Base-by-base conservation (phyloP, 306 rosid genomes). In the Ceratonia siliqua region DNA sequence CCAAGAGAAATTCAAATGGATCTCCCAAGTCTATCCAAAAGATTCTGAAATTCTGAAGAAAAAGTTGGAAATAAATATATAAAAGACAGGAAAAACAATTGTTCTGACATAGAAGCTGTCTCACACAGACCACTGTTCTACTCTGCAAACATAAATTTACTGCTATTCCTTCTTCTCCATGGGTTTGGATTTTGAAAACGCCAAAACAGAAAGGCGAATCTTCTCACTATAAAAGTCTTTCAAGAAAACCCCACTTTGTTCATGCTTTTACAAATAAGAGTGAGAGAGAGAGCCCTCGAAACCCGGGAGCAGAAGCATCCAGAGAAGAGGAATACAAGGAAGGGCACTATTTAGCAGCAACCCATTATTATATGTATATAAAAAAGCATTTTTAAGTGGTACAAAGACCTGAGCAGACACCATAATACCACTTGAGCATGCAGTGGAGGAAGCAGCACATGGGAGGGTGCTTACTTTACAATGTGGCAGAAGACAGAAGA, bases 231-330 rank as follows among this genome's bases (percentile, higher is more conserved):
- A 61, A 17, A 75, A 82, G 77, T 67, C 65, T 73, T 32, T 68
- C 21, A 22, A 66, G 42, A 45, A 48, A 68, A 77, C 62, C 73
- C 72, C 81, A 80, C 74, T 56, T 74, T 58, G 77, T 52, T 79
- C 61, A 53, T 61, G 77, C 72, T 77, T 77, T 82, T 81, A 54
- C 55, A 62, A 32, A 61, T 49, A 57, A 55, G 54, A 30, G 35
- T 25, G 45, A 67, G 38, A 68, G 68, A 85, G 55, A 59, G 73
- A 52, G 36, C 8, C 17, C 79, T 73, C 68, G 83, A 78, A 53
- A 84, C 49, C 81, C 88, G 27, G 38, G 35, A 46, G 18, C 25
- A 48, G 84, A 78, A 88, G 91, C 68, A 85, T 80, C 85, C 89
- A 83, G 86, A 72, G 90, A 63, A 63, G 20, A 62, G 1, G 5